Evolutionary conservation across 139 green algal genomes (phyloP).

Genomic region (Gonium pectorale): DNA sequence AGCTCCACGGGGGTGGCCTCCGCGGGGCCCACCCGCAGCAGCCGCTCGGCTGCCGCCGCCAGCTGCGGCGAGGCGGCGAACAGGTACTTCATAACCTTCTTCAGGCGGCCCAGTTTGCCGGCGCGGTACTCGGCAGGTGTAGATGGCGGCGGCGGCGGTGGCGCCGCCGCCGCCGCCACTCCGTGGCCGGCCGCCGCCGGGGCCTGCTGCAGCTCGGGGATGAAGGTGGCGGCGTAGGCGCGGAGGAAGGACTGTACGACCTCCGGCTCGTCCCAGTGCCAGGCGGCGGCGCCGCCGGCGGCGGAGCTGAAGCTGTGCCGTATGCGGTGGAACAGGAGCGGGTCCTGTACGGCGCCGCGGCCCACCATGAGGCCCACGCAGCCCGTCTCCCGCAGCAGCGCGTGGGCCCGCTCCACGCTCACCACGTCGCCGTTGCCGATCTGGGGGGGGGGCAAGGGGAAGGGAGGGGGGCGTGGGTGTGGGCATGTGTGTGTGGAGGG

Average conservation of each 20-base stretch:
- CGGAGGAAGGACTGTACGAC: conserved; percentile 19
- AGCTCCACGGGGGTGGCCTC: conserved; percentile 3
- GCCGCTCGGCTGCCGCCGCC: background rate
- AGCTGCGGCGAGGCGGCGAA: conserved; percentile 45
- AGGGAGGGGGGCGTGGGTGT: background rate
- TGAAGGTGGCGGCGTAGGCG: conserved; percentile 3
- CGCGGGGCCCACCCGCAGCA: conserved; percentile 42
- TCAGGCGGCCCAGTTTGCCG: background rate
- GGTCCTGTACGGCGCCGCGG: conserved; percentile 67
- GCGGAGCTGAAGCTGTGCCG: conserved; percentile 45
- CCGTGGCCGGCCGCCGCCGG: too few species aligned
- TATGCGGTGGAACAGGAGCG: conserved; percentile 72
- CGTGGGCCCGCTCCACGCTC: conserved; percentile 43
- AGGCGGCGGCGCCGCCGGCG: background rate
- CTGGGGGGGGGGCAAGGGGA: conserved; percentile 7
- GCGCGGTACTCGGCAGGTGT: background rate
- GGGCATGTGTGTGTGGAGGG: too few species aligned
- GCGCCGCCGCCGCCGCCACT: background rate
- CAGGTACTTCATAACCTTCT: conserved; percentile 50
- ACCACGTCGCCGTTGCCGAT: conserved; percentile 79
- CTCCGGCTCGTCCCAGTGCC: conserved; percentile 7
- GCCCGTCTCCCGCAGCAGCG: conserved; percentile 62
- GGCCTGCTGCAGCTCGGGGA: background rate
- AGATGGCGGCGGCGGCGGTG: background rate
- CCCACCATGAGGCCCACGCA: conserved; percentile 76